These are phyloP conservation scores for Colletotrichum sp. DNA, from an alignment of 2,329 filamentous ascomycete species.

Conservation along the genomic window DNA sequence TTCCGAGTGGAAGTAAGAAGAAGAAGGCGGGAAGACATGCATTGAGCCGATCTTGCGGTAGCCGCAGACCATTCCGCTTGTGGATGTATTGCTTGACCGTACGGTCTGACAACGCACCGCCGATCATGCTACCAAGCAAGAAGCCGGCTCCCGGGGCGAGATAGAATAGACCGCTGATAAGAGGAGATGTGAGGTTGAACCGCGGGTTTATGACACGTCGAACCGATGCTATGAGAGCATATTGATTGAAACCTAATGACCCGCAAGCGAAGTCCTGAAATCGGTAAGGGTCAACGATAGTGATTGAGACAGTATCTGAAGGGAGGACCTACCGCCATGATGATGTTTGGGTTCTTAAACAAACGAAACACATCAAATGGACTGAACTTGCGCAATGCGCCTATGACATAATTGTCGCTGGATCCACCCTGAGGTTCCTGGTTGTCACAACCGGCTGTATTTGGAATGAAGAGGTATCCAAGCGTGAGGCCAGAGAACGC, in stretches of 20 bases:
- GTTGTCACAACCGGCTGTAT: not conserved
- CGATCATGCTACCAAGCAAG: not conserved
- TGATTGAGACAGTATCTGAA: not conserved
- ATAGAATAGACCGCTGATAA: not conserved
- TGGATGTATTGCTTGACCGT: not conserved
- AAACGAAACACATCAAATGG: not conserved
- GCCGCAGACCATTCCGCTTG: not conserved
- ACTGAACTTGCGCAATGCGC: not conserved
- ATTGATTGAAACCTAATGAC: not conserved
- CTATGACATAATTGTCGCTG: rapidly evolving
- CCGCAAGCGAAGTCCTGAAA: not conserved
- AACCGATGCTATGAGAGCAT: not conserved
- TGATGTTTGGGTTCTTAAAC: not conserved
- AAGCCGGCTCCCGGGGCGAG: not conserved
- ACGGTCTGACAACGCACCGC: not conserved
- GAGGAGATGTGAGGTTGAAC: not conserved
- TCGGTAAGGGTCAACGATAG: not conserved
- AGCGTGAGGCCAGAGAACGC: not conserved
- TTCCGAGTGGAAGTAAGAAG: not conserved
- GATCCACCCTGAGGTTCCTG: not conserved
- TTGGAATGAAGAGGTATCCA: not conserved
- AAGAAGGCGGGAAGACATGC: not conserved
- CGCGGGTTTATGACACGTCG: not conserved
- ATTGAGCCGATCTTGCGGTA: not conserved
- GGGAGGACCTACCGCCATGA: not conserved